These are phyloP conservation scores for Danielia reshetovae DNA, from an alignment of 805 yeast genomes.

Conservation along the genomic window DNA sequence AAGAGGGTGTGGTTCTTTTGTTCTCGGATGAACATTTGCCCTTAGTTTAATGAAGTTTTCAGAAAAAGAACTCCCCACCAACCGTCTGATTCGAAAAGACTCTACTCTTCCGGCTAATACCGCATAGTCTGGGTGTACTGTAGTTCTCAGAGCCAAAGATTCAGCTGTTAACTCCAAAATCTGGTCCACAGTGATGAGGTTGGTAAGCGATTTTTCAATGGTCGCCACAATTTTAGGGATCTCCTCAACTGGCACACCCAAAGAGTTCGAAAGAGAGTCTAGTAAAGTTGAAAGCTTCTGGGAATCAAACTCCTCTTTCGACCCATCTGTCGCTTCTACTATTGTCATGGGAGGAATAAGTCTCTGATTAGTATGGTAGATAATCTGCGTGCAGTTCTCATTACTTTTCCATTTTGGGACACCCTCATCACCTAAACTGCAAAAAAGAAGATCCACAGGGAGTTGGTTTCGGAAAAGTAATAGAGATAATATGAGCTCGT, in stretches of 20 bases:
- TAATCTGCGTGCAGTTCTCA: too few relatives aligned
- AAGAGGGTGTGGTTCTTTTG: constrained; percentile 44
- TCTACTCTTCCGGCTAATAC: constrained; percentile 36
- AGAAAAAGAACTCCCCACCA: constrained; percentile 20
- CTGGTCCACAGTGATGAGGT: constrained; percentile 14
- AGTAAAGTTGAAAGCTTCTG: background rate
- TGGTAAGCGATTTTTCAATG: constrained; percentile 7
- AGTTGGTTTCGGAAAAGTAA: too few relatives aligned
- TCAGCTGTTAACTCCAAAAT: constrained; percentile 30
- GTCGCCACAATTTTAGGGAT: background rate
- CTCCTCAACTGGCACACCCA: background rate
- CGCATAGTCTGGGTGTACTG: constrained; percentile 34
- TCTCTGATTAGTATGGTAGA: too few relatives aligned
- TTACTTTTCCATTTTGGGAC: too few relatives aligned
- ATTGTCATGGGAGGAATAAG: background rate
- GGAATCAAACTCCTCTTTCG: background rate
- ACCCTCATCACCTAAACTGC: too few relatives aligned
- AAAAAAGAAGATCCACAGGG: too few relatives aligned
- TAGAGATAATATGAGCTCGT: too few relatives aligned
- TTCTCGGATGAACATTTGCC: constrained; percentile 8
- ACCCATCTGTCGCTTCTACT: background rate
- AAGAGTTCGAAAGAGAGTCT: background rate
- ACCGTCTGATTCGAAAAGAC: constrained; percentile 24
- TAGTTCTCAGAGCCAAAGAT: constrained; percentile 29
- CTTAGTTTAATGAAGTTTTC: constrained; percentile 20